Base-by-base conservation (phyloP, 306 rosid species). In the Quillaja saponaria region DNA sequence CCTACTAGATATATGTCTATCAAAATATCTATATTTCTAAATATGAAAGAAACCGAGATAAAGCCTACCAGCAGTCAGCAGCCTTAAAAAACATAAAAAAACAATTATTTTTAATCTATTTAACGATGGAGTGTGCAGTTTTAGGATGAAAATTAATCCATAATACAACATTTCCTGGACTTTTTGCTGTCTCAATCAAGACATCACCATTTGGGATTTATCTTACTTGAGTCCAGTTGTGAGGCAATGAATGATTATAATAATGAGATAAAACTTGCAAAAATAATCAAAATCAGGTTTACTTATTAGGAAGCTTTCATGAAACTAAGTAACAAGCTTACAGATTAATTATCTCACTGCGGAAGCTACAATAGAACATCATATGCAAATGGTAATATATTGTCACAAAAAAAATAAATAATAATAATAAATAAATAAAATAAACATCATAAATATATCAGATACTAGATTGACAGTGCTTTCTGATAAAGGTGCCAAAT, bases 401-500 rank as follows among this genome's bases (percentile, higher is more conserved):
- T 53, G 13, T 40, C 6, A 25, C 68, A 14, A 54, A 28, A 34
- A 38, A 13, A 54, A 39, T 47, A 47, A 49, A 40, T 42, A 48
- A 21, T 66, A 48, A 58, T 55, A 45, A 59, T 34, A 66, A 52
- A 59, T 25, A 55, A 73, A 61, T 39, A n/a, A 71, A 48, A 78
- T 51, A 13, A 67, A 44, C 63, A 69, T 51, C n/a, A n/a, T n/a
- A n/a, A n/a, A n/a, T 34, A 17, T n/a, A n/a, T n/a, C 58, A 55
- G 78, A 76, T 81, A 76, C 82, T 47, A 51, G 56, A 33, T 41
- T 68, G 68, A 68, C 68, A 49, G 58, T 66, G 65, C 73, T 71
- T 45, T 53, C 60, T 34, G 18, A 64, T 38, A 47, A 52, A 77
- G 69, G 64, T 68, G 55, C 60, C n/a, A n/a, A 53, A 53, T 33